Evolutionary conservation across 148 eudicot genomes (phyloP).

Genomic region (Diospyros kaki): DNA sequence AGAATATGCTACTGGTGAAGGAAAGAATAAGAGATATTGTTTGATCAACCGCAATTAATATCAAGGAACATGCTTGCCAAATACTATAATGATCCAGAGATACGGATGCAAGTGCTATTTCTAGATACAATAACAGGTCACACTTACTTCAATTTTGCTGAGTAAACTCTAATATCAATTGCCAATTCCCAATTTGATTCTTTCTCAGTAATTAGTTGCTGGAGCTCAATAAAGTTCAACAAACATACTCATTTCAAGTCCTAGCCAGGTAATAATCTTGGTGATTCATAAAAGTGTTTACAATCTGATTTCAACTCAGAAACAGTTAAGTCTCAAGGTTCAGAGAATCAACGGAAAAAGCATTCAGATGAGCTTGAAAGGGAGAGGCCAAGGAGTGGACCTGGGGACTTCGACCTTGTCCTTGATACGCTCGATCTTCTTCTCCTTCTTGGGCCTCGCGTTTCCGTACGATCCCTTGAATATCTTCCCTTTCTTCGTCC

Average conservation of each 20-base stretch:
- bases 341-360: not conserved
- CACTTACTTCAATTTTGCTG: no score
- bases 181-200: no score
- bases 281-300: not conserved
- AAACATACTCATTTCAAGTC: no score
- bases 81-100: not conserved
- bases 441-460: slow-evolving; percentile 71
- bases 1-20: not conserved
- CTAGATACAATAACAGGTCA: not conserved
- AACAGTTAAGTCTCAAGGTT: not conserved
- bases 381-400: slow-evolving; percentile 99
- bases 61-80: not conserved
- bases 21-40: not conserved
- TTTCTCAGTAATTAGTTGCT: no score
- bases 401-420: slow-evolving; percentile 89
- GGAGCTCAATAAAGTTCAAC: no score
- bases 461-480: slow-evolving; percentile 91
- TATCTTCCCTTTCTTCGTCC: slow-evolving; percentile 86
- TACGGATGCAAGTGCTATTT: not conserved
- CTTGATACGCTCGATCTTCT: slow-evolving; percentile 71
- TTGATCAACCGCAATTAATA: not conserved
- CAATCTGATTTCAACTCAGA: not conserved
- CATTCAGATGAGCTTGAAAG: slow-evolving; percentile 78
- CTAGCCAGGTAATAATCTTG: no score
- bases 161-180: no score